Base-by-base conservation (phyloP, 208 protist species). In the Trypanosoma lewisi region DNA sequence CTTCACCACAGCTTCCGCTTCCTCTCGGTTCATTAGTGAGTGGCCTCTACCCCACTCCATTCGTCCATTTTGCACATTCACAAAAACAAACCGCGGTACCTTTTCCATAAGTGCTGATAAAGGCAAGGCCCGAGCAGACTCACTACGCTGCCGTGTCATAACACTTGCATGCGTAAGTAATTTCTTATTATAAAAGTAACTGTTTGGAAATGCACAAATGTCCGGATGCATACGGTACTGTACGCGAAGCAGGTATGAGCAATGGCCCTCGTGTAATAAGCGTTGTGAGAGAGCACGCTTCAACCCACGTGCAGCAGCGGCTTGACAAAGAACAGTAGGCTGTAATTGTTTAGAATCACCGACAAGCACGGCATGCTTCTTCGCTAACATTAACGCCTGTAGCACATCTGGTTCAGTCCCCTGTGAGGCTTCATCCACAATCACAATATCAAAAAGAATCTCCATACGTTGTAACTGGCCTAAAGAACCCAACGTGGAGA, bases 391-490 rank as follows among this genome's bases (percentile, higher is more conserved):
- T 19, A 96, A 63, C 14, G 88, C 84, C 70, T 85, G 80, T 53
- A 97, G 63, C 14, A 88, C 73, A 41, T 90, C 84, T 28, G 89
- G 87, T 67, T 98, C 92, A 42, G 89, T 89, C 0, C 83, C 83
- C 78, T 98, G 95, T 8, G 91, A 91, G 4, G 87, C 89, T 75
- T 98, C 95, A 73, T 98, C 95, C 39, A 97, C 77, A 28, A 98
- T 77, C 28, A 96, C 92, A 0, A 83, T 66, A 60, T 95, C 89
- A 59, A 92, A 95, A 27, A 61, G 19, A 34, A 80, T 30, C 4
- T 71, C 67, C 4, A 53, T 16, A n/a, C 77, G 74, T 30, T 77
- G 60, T 0, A 92, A 36, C 41, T 88, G 80, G 52, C 76, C 75
- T n/a, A 96, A 70, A 11, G 89, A 96, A 51, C 89, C 89, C 16